Base-by-base conservation (phyloP, 495 filamentous ascomycete species). In the Neurospora sp. region DNA sequence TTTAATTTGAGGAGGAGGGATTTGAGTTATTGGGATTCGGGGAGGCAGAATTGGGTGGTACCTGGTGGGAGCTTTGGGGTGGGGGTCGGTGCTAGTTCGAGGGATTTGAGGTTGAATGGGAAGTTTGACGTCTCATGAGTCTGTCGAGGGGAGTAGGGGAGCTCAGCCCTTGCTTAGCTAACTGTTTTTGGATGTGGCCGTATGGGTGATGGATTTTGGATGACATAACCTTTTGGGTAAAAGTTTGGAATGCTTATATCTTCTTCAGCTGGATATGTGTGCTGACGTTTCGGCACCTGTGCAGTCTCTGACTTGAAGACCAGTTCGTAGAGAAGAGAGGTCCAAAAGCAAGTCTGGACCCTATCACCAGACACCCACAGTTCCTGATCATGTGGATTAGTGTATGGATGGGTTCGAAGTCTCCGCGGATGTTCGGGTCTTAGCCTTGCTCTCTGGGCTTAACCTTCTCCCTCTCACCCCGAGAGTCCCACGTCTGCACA, bases 21-120 rank as follows among this genome's bases (percentile, higher is more conserved):
- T 76, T 65, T 90, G 70, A 87, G 85, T 69, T 84, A 87, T 68
- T 90, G 89, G 89, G 86, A 90, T 71, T 74, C 78, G 2, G 70
- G 73, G 0, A 73, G 61, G 70, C 81, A 87, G 76, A 79, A 83
- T 73, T 90, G 88, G 88, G 80, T 87, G 1, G 79, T 89, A 48
- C 86, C 85, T 6, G 75, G 73, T 3, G 87, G 86, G 0, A 79
- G 75, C 38, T 87, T 87, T 78, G 81, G 74, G 4, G 76, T 88
- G 10, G 75, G 44, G 20, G 83, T 88, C 0, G 87, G 86, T 3
- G 80, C 85, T 14, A 89, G 86, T 70, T 86, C 84, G 73, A 79
- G 86, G 72, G 86, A 88, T 80, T 75, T 86, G 22, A 68, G 76
- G 39, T 37, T 81, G 22, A 74, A 48, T 14, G 78, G 78, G 31